These are phyloP conservation scores for Metarhizium robertsii DNA, from an alignment of 2,329 filamentous ascomycete genomes.

Conservation along the genomic window DNA sequence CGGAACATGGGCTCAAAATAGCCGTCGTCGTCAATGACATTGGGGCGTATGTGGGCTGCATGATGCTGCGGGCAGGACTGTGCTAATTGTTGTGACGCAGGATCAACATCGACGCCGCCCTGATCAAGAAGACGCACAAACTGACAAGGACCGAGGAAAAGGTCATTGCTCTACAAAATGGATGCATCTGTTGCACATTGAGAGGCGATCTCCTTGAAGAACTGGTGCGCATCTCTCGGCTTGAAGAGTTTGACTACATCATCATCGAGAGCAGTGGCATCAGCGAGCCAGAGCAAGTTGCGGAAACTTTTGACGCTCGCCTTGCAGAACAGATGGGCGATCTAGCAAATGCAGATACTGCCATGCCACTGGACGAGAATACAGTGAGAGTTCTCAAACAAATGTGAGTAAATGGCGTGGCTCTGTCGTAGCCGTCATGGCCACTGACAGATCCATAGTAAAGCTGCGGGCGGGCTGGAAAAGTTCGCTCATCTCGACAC, in stretches of 20 bases:
- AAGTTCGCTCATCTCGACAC: constrained; percentile 60
- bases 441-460: constrained; percentile 16
- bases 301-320: constrained; percentile 58
- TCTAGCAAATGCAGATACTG: constrained; percentile 20
- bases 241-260: constrained; percentile 59
- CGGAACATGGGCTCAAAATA: constrained; percentile 57
- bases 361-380: constrained; percentile 22
- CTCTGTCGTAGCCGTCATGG: background rate
- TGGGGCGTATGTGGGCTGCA: constrained; percentile 34
- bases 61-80: background rate
- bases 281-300: constrained; percentile 64
- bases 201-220: constrained; percentile 63
- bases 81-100: constrained; percentile 19
- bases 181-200: constrained; percentile 69
- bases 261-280: constrained; percentile 65
- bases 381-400: constrained; percentile 26
- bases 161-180: constrained; percentile 59
- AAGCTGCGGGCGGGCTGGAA: constrained; percentile 52
- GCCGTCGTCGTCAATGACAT: constrained; percentile 70
- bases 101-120: constrained; percentile 55
- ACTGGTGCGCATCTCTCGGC: constrained; percentile 52
- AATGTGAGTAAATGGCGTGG: constrained; percentile 16
- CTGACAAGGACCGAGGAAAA: constrained; percentile 53
- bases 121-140: constrained; percentile 46
- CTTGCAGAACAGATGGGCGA: constrained; percentile 37